Evolutionary conservation across 306 rosid species (phyloP), one percentile per base, ranked within the genome.

Genomic region (Amphicarpaea edgeworthii): DNA sequence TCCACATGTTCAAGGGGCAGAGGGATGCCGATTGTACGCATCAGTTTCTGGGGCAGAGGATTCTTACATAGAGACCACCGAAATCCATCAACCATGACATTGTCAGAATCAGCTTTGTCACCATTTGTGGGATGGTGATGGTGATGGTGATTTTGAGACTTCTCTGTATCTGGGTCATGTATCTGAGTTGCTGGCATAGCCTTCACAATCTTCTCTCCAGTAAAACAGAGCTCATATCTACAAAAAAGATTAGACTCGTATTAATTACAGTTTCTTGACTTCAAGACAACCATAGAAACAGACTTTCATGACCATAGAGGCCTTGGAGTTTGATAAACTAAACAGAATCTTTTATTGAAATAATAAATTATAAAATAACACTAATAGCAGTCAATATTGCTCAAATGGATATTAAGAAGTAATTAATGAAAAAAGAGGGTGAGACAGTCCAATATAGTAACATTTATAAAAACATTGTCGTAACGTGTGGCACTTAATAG

Each of bases 1-100:
- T 94, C 97, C 51, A 92, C 85, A 64, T 92, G 79, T 67, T 92
- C 98, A 73, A 73, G 85, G 30, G 98, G 97, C 43, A 94, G 85
- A 12, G 97, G 98, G 81, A 94, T 86, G 69, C 97, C 98, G 38
- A 94, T 66, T 0, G 90, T 69, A 61, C 88, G 89, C 96, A 88
- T 92, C 49, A 85, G 74, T 83, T 86, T 85, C 90, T 94, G 98
- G 11, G 97, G 95, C 28, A 94, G 89, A 46, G 96, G 93, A 82
- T 68, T 92, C 89, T 89, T 91, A 76, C 98, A 94, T 12, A 95
- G 90, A 78, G 96, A 84, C 98, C 98, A 94, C 28, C 98, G 93
- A 69, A 94, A 94, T 79, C 73, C 87, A 65, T 94, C 98, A 70
- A 90, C 77, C 82, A 85, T 71, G 32, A 69, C 64, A 70, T 81